Evolutionary conservation across 1,284 basidiomycete genomes (phyloP).

Genomic region (Marasmius tenuissimus): DNA sequence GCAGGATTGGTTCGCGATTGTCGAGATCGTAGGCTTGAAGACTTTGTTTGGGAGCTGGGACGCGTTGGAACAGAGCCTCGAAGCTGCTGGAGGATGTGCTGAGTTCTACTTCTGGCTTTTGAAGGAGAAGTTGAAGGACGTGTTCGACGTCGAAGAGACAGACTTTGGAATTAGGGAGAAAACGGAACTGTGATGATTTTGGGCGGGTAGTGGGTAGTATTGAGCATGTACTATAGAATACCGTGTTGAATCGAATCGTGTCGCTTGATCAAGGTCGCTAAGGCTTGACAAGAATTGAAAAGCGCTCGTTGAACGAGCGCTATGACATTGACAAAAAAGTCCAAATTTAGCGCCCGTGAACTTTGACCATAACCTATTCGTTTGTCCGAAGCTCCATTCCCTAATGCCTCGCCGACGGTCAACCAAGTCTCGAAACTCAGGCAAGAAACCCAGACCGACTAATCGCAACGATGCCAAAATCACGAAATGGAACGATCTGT

Average conservation of each 20-base stretch:
- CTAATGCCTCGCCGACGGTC: conserved; percentile 27
- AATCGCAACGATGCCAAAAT: conserved; percentile 51
- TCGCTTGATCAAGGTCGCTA: too few species aligned
- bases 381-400: not conserved
- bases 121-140: not conserved
- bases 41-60: conserved; percentile 33
- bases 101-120: conserved; percentile 20
- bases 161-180: not conserved
- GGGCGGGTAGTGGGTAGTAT: not conserved
- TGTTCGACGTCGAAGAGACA: not conserved
- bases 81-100: conserved; percentile 27
- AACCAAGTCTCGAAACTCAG: conserved; percentile 23
- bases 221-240: too few species aligned
- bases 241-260: too few species aligned
- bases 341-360: too few species aligned
- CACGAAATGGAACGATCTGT: conserved; percentile 61
- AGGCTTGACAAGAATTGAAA: too few species aligned
- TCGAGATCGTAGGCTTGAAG: conserved; percentile 34
- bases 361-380: too few species aligned
- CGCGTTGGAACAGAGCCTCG: conserved; percentile 26
- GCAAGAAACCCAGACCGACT: conserved; percentile 42
- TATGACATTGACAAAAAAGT: too few species aligned
- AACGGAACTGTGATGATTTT: not conserved
- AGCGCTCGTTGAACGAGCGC: too few species aligned
- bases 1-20: conserved; percentile 34